Base-by-base conservation (phyloP, 805 yeast genomes). In the Wickerhamiella vanderwaltii region DNA sequence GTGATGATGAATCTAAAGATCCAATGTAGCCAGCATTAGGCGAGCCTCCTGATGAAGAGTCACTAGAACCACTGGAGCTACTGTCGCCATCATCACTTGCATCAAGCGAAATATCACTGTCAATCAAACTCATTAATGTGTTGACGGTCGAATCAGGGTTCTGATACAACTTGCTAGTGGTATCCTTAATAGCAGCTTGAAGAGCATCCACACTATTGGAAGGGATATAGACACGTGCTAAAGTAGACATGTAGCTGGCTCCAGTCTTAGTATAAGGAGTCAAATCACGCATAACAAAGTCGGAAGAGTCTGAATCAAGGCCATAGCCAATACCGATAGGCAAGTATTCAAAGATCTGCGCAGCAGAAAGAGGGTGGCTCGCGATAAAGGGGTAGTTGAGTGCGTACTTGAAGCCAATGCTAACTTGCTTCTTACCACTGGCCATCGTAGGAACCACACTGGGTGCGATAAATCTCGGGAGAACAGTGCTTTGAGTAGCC, bases 181-280 rank as follows among this genome's bases (percentile, higher is more conserved):
- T 48, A 44, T 75, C 62, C 39, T 65, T 61, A 32, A 88, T 59
- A 29, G 67, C 59, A 13, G 60, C 60, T 45, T 72, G 72, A 48
- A 88, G 65, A 5, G 30, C 12, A 13, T 25, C 36, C 7, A 82
- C 69, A 23, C 69, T 61, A 9, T 60, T 57, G 9, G 62, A 57
- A 17, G 94, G 94, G 64, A 85, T 79, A 57, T 81, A 85, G 43
- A 84, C 79, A 57, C 80, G 80, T 5, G 96, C 97, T 46, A 87
- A 82, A 0, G 96, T 81, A 43, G 83, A 83, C 46, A 85, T 71
- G 59, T 84, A 88, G 38, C 66, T 67, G 11, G 12, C 25, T 11
- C 61, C 62, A 1, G 65, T 43, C 2, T 83, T 71, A 13, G 77
- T 68, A 56, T 76, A 81, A 29, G 97, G 97, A 46, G 79, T 76